Evolutionary conservation across 2,329 filamentous ascomycete species (phyloP), one percentile per base, ranked within the genome.

Genomic region (Paecilomyces dactylethromorphus): DNA sequence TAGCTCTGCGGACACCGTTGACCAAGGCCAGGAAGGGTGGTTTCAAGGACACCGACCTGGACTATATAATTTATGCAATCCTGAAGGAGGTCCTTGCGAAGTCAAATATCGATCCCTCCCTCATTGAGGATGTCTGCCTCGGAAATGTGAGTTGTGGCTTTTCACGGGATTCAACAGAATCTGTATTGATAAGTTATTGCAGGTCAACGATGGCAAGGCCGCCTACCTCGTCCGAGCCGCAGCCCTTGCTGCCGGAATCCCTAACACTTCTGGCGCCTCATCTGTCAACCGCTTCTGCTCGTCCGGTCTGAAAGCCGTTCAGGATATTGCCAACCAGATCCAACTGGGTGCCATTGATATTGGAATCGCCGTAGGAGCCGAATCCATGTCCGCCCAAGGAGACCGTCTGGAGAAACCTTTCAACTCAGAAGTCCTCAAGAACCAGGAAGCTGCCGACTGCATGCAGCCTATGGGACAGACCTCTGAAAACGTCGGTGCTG

Each of bases 391-490:
- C 4, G 76, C 80, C 4, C 86, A 86, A 60, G 88, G 88, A 56
- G 90, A 92, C 72, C 76, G 82, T 22, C 81, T 91, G 39, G 84
- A 87, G 24, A 76, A 84, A 63, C 87, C 89, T 3, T 94, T 97
- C 76, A 87, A 91, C 74, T 86, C 88, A 64, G 86, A 88, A 63
- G 86, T 97, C 60, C 79, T 90, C 66, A 79, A 82, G 69, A 89
- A 83, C 78, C 88, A 91, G 72, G 91, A 97, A 71, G 84, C 91
- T 0, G 76, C 76, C 53, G 93, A 97, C 78, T 94, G 92, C 82
- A 85, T 93, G 85, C 85, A 92, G 82, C 90, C 93, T 65, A 99
- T 99, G 94, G 94, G 94, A 22, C 95, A 96, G 85, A 99, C 94
- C 2, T 93, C 89, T 60, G 94, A 99, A 81, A 97, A 97, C 72